Evolutionary conservation across 1,139 yeast genomes (phyloP).

Genomic region (Taphrina wiesneri): DNA sequence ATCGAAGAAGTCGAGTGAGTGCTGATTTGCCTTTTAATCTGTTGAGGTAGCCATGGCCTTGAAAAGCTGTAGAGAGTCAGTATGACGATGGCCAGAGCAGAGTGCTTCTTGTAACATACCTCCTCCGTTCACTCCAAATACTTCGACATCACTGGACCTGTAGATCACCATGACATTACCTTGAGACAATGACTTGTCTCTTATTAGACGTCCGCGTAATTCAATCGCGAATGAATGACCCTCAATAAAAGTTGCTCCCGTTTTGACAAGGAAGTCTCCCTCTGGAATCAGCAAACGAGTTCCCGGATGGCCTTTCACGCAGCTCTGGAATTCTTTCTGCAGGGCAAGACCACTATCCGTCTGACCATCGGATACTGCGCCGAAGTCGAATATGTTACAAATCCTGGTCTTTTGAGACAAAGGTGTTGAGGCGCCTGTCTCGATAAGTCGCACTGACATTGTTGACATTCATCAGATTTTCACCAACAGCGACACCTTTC

Average conservation of each 20-base stretch:
- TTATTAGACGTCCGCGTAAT: not conserved
- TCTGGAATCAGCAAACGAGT: not conserved
- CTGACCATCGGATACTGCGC: not conserved
- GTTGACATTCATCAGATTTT: not conserved
- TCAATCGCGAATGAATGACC: not conserved
- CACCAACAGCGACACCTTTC: not conserved
- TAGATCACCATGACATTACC: not conserved
- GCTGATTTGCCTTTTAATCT: not conserved
- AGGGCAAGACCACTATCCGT: not conserved
- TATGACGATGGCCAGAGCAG: not conserved
- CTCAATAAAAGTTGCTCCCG: not conserved
- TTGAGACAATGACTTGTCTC: not conserved
- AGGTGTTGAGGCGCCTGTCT: constrained; percentile 6
- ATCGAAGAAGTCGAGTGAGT: not conserved
- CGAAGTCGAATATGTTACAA: constrained; percentile 3
- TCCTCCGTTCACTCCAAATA: constrained; percentile 4
- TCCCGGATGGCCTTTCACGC: not conserved
- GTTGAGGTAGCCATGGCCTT: constrained; percentile 8
- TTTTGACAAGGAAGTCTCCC: not conserved
- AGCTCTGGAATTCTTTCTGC: not conserved
- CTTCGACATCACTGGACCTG: not conserved
- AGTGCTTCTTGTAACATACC: not conserved
- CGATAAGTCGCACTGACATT: not conserved
- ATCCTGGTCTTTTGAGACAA: not conserved
- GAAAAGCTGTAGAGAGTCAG: not conserved